A percentile compares a stretch with the other conserved stretches of the same genome.
phyloP scores from a whole-genome alignment of 768 basidiomycete genomes.

The Tylopilus intermedius region DNA sequence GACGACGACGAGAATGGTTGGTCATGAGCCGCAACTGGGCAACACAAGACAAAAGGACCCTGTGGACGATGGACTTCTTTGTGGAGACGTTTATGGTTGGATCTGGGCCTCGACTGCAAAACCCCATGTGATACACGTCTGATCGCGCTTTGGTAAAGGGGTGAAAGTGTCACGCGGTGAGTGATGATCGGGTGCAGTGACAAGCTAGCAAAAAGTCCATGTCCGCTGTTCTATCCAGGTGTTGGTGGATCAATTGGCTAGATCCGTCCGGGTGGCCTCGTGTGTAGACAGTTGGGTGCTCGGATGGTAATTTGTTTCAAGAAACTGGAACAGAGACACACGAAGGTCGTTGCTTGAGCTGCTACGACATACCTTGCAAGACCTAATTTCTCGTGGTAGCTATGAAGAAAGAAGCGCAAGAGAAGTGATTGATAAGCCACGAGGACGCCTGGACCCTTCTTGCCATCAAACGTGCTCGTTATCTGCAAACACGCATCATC shows the following conservation, averaged over 20 bases:
- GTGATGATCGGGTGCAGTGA: neutral
- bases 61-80: neutral
- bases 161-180: neutral
- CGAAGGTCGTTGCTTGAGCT: neutral
- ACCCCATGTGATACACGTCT: neutral
- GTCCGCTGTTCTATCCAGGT: neutral
- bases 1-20: neutral
- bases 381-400: neutral
- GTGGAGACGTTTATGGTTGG: neutral
- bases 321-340: neutral
- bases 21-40: neutral
- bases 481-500: slow-evolving; percentile 4
- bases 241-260: neutral
- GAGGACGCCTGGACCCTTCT: slow-evolving; percentile 1
- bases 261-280: slow-evolving; percentile 18
- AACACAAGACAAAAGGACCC: neutral
- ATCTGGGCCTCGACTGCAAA: neutral
- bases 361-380: neutral
- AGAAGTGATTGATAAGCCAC: slow-evolving; percentile 1
- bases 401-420: neutral
- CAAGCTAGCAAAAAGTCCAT: neutral
- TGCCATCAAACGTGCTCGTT: slow-evolving; percentile 8
- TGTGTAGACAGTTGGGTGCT: neutral
- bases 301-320: neutral
- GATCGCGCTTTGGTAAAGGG: neutral